Evolutionary conservation across 2,329 filamentous ascomycete genomes (phyloP).

Genomic region (Verticillium alfalfae): DNA sequence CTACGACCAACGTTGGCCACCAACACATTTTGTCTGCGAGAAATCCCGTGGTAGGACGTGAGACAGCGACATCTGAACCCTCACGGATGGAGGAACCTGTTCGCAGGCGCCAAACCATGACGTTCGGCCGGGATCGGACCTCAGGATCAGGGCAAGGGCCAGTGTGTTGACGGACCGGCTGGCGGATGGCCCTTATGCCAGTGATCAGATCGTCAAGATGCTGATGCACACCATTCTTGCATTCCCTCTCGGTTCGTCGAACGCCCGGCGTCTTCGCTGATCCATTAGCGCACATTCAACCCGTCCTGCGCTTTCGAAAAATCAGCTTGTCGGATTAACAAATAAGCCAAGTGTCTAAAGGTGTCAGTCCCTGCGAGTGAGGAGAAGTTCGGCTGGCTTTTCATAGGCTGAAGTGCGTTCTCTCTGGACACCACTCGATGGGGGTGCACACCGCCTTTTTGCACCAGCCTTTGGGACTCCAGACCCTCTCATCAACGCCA

Average conservation of each 20-base stretch:
- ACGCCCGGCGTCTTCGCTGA: not conserved
- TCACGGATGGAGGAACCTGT: not conserved
- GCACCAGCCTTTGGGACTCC: constrained; percentile 2
- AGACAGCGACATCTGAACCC: constrained; percentile 2
- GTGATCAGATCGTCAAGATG: constrained; percentile 5
- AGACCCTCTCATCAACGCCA: constrained; percentile 1
- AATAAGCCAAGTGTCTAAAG: not conserved
- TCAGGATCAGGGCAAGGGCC: not conserved
- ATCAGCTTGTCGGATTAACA: not conserved
- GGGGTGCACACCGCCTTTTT: constrained; percentile 15
- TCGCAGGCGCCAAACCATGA: not conserved
- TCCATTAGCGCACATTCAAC: not conserved
- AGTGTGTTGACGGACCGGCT: not conserved
- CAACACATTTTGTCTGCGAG: not conserved
- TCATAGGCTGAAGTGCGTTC: constrained; percentile 6
- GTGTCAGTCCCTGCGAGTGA: not conserved
- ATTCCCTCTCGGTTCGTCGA: not conserved
- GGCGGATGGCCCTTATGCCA: not conserved
- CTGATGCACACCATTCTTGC: constrained; percentile 10
- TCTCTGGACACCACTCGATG: constrained; percentile 6
- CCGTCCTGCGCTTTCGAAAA: not conserved
- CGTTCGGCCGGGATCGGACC: not conserved
- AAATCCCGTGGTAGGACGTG: constrained; percentile 1
- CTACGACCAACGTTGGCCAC: not conserved
- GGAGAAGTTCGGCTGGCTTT: constrained; percentile 2